Base-by-base conservation (phyloP, 345 rosid species). In the Camelina laxa region DNA sequence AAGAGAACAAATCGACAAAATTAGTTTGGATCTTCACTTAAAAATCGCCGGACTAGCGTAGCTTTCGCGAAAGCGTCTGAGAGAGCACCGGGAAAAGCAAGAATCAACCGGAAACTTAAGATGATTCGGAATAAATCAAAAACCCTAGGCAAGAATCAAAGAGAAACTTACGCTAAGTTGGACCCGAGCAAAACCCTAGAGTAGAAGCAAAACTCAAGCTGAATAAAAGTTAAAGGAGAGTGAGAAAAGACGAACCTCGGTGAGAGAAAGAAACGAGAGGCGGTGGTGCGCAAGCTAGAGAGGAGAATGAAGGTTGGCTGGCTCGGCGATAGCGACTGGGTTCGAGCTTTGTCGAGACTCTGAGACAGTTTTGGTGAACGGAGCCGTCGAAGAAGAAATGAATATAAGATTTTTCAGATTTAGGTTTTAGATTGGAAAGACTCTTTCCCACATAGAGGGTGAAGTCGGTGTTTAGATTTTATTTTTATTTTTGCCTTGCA, bases 391-490 rank as follows among this genome's bases (percentile, higher is more conserved):
- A 14, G 31, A 49, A 15, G 38, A 8, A 27, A 27, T 27, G 39
- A 20, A 50, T 9, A 9, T 41, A 54, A 59, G 74, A 68, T 59
- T 50, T 30, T 59, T 50, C 19, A 59, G 54, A 6, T 15, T 67
- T 75, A 75, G 69, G 79, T 67, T 75, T 60, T 60, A 5, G 13
- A n/a, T 41, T 3, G 5, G 2, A 14, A 74, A 65, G 50, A 39
- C 65, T 74, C 77, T 65, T 6, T 0, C 1, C 0, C 7, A 2
- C 3, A 0, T 0, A 55, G 65, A 55, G 77, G 77, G 33, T 7
- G 70, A 42, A 20, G 21, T 6, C 41, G 12, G 54, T 9, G 6
- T 17, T 3, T 39, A 0, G 5, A 3, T 39, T 39, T 39, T 4
- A 3, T 10, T 11, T 38, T 38, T 39, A 1, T 33, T 7, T 33